Conservation (phyloP, 2,329 filamentous ascomycete genomes). For the Cladosporium sp. region DNA sequence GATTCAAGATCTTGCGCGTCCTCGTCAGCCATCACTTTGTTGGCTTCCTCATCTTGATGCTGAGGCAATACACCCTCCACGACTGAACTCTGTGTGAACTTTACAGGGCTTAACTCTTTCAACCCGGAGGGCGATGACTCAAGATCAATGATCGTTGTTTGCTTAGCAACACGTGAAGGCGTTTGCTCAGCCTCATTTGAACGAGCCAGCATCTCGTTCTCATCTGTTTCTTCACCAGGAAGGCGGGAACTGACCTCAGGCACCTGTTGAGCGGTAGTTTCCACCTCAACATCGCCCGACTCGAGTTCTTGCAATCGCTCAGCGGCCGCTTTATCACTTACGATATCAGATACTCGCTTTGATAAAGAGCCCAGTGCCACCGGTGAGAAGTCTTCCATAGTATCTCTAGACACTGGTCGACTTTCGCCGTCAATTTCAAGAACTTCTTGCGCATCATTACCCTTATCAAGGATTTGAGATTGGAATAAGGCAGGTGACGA, state of each 20-base stretch:
- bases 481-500: not conserved
- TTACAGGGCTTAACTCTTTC: not conserved
- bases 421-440: not conserved
- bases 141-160: slow-evolving; percentile 14
- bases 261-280: not conserved
- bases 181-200: not conserved
- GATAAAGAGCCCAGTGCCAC: not conserved
- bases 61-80: not conserved
- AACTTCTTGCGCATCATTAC: too few relatives aligned
- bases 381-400: slow-evolving; percentile 3
- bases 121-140: slow-evolving; percentile 12
- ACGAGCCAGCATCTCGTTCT: not conserved
- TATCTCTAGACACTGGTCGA: slow-evolving; percentile 1
- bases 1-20: not conserved
- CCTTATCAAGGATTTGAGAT: not conserved
- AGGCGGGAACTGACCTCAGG: too few relatives aligned
- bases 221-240: not conserved
- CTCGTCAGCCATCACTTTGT: not conserved
- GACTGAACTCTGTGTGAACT: not conserved
- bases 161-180: not conserved
- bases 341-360: not conserved
- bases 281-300: not conserved
- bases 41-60: not conserved
- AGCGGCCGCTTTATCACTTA: not conserved
- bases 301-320: slow-evolving; percentile 2